These are phyloP conservation scores for Talaromyces wortmannii DNA, from an alignment of 495 filamentous ascomycete species.

Conservation along the genomic window DNA sequence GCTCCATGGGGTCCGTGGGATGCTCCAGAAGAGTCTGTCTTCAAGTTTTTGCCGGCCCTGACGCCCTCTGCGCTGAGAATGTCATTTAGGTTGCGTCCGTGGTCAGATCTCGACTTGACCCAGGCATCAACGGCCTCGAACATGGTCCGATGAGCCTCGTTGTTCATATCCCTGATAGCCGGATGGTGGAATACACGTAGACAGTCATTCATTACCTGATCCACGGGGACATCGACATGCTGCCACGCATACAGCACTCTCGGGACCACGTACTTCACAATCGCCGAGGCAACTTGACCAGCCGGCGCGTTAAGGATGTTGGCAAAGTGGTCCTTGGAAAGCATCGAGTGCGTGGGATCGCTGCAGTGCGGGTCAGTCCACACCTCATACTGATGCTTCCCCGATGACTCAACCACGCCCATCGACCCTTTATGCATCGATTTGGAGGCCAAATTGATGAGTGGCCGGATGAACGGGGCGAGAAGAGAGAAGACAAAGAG, in stretches of 20 bases:
- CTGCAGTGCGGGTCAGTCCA: conserved; percentile 83
- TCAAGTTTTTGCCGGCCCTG: conserved; percentile 68
- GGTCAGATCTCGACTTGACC: conserved; percentile 58
- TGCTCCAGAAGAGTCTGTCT: neutral
- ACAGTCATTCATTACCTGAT: conserved; percentile 74
- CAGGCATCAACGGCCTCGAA: conserved; percentile 74
- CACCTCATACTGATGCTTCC: conserved; percentile 79
- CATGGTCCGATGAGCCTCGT: conserved; percentile 81
- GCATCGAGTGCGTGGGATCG: conserved; percentile 89
- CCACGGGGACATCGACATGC: conserved; percentile 67
- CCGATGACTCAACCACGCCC: conserved; percentile 69
- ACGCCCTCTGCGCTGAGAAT: conserved; percentile 77
- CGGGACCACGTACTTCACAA: conserved; percentile 79
- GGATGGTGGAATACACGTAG: conserved; percentile 84
- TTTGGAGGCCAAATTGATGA: conserved; percentile 81
- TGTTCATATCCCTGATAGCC: conserved; percentile 58
- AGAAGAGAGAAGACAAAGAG: conserved; percentile 84
- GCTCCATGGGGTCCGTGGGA: conserved; percentile 9
- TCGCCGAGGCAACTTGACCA: conserved; percentile 69
- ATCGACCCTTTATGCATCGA: conserved; percentile 78
- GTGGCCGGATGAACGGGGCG: conserved; percentile 81
- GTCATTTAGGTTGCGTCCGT: conserved; percentile 55
- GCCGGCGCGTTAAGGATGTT: conserved; percentile 87
- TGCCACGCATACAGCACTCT: conserved; percentile 89
- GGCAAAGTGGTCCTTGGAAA: conserved; percentile 95